These are phyloP conservation scores for Stevia rebaudiana DNA, from an alignment of 140 eudicot species.

Conservation along the genomic window DNA sequence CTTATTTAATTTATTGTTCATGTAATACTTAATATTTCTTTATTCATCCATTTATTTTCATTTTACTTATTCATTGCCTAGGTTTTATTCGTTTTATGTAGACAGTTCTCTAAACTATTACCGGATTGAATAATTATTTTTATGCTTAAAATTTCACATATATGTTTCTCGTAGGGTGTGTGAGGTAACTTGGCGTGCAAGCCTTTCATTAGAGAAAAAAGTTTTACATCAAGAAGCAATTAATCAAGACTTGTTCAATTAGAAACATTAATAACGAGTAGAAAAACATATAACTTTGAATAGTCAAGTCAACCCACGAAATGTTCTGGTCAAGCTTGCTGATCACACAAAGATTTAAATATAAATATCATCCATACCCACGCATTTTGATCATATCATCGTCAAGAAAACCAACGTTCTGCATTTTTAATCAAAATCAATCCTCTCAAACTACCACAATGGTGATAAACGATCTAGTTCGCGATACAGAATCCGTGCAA, in stretches of 20 bases:
- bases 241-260: background rate
- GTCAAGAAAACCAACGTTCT: background rate
- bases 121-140: no score
- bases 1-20: no score
- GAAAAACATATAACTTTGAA: slow-evolving; percentile 2
- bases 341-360: background rate
- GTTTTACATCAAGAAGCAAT: slow-evolving; percentile 1
- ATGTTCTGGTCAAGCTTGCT: slow-evolving; percentile 21
- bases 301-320: slow-evolving; percentile 16
- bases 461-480: slow-evolving; percentile 10
- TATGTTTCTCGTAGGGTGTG: background rate
- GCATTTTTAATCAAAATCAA: background rate
- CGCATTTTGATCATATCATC: background rate
- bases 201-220: background rate
- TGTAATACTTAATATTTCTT: no score
- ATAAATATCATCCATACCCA: background rate
- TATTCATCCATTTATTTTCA: no score
- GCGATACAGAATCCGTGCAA: slow-evolving; percentile 3
- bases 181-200: slow-evolving; percentile 12
- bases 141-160: no score
- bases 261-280: background rate
- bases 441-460: background rate
- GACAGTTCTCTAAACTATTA: no score
- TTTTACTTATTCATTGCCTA: no score
- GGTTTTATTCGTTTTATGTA: no score